A percentile compares a stretch with the other conserved stretches of the same genome.
phyloP scores from a whole-genome alignment of 1,284 basidiomycete species.

The Leccinum colubrinum region DNA sequence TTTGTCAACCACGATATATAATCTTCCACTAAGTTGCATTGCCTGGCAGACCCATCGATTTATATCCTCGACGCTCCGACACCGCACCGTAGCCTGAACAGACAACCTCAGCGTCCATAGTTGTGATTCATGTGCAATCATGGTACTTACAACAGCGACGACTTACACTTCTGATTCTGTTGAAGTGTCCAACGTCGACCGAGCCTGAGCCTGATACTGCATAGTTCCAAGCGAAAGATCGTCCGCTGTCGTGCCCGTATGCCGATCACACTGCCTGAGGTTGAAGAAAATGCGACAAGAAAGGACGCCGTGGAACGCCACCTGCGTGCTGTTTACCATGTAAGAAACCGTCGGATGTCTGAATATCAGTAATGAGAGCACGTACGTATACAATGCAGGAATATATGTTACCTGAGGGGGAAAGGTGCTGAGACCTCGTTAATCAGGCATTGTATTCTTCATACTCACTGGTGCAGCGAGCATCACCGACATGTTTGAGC shows the following conservation, averaged over 20 bases:
- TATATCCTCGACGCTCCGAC: too few relatives aligned
- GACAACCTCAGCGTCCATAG: neutral
- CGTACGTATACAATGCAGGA: slow-evolving; percentile 20
- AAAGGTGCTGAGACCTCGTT: neutral
- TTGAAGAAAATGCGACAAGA: neutral
- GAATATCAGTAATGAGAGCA: neutral
- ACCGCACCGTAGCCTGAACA: too few relatives aligned
- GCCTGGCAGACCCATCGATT: too few relatives aligned
- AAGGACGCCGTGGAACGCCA: neutral
- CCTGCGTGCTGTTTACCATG: neutral
- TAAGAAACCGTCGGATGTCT: neutral
- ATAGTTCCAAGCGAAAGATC: neutral
- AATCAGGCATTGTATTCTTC: neutral
- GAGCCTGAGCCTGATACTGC: neutral
- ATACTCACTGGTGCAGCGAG: neutral
- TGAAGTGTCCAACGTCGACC: too few relatives aligned
- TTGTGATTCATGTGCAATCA: too few relatives aligned
- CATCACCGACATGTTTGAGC: neutral
- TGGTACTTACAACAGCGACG: too few relatives aligned
- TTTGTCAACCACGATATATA: too few relatives aligned
- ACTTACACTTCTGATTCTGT: too few relatives aligned
- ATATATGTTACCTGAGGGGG: slow-evolving; percentile 20
- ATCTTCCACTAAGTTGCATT: too few relatives aligned
- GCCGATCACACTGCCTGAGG: neutral
- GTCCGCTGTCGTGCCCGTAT: neutral